Conservation (phyloP, 73 alveolate genomes). For the Paramecium primaurelia region DNA sequence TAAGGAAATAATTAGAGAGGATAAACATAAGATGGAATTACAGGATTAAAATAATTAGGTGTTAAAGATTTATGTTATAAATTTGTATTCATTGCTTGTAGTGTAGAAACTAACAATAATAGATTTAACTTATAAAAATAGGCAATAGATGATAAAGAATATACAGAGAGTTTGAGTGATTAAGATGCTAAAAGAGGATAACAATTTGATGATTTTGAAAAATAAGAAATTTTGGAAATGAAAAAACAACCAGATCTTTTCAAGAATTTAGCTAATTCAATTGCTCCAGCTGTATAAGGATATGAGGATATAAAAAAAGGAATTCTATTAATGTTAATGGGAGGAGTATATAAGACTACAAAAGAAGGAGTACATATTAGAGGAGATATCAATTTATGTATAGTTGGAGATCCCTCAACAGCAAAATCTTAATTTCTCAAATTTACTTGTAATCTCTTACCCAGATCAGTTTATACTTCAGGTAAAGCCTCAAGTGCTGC, state of each 20-base stretch:
- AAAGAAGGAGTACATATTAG: conserved; percentile 97
- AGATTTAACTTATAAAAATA: conserved; percentile 67
- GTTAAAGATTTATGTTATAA: conserved; percentile 95
- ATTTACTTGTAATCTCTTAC: conserved; percentile 90
- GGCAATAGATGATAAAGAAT: conserved; percentile 60
- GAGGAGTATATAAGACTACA: conserved; percentile 96
- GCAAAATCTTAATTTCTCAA: conserved; percentile 98
- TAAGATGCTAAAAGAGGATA: conserved; percentile 64
- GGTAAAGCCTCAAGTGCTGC: conserved; percentile 99
- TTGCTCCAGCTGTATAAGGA: conserved; percentile 97
- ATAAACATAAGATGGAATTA: conserved; percentile 86
- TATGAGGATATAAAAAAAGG: conserved; percentile 98
- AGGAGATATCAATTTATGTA: conserved; percentile 98
- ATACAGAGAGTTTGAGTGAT: conserved; percentile 64
- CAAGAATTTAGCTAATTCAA: conserved; percentile 87
- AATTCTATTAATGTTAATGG: conserved; percentile 92
- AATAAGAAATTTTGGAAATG: conserved; percentile 79
- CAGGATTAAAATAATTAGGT: conserved; percentile 96
- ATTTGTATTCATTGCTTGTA: conserved; percentile 92
- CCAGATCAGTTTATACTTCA: conserved; percentile 95
- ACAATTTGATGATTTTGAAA: conserved; percentile 76
- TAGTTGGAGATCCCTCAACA: conserved; percentile 99
- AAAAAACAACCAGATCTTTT: conserved; percentile 78
- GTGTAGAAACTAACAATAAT: conserved; percentile 72
- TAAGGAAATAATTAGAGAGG: conserved; percentile 79